Base-by-base conservation (phyloP, 352 stramenopile species). In the Thalassiosira hispida region DNA sequence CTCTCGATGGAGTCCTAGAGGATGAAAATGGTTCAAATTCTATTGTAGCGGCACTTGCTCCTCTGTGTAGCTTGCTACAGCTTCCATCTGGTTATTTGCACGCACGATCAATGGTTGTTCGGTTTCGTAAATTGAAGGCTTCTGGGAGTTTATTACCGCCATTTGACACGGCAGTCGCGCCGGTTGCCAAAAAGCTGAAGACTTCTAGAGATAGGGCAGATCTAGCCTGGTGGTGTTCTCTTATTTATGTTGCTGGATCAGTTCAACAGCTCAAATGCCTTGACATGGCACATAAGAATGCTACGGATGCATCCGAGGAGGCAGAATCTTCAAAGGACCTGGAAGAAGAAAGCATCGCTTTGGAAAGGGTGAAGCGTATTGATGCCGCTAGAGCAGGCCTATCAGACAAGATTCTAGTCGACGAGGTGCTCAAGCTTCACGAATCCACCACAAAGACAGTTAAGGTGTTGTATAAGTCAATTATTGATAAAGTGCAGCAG, bases 171-270 rank as follows among this genome's bases (percentile, higher is more conserved):
- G 67, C 83, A 51, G 81, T 93, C 61, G 23, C 87, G 8, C 75
- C 80, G 4, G 82, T 92, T 47, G 57, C 87, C 0, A 88, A 92
- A 68, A 81, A 81, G 47, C 53, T 94, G 8, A 68, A 83, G 40
- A 63, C 62, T 16, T 52, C 73, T 16, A 61, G 38, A 35, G 90
- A 92, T 67, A 82, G 82, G 31, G 77, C 81, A 42, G 79, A 91
- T 16, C 66, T 94, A 40, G 73, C 81, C 49, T 90, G 90, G 78
- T 94, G 90, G 90, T 93, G 86, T 55, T 78, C 90, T 0, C 67
- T 76, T 29, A 47, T 73, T 20, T 88, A 92, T 73, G 60, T 81
- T 27, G 60, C 72, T 60, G 75, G 77, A 52, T 84, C 86, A 23
- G 68, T 82, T 5, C 73, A 88, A 12, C 70, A 84, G 69, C 67